Base-by-base conservation (phyloP, 2,329 filamentous ascomycete genomes). In the Sporothrix luriei region DNA sequence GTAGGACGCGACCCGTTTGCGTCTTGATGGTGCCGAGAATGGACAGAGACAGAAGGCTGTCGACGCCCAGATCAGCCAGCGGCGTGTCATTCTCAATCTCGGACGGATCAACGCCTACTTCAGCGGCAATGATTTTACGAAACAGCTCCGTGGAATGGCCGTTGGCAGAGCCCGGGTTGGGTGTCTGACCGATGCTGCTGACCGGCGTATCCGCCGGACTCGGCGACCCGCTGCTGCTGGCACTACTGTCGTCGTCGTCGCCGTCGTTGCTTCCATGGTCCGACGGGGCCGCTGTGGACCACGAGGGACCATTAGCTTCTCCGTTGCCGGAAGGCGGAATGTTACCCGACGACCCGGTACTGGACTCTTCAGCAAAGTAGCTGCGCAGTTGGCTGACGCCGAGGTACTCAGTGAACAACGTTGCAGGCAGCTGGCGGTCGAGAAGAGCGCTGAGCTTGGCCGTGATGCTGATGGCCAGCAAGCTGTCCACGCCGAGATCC, bases 401-500 rank as follows among this genome's bases (percentile, higher is more conserved):
- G 26, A 46, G 51, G 21, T 24, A 66, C 24, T 66, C 64, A 1
- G 64, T 66, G 14, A 66, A 66, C 13, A 66, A 13, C 7, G 64
- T 55, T 2, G 64, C 64, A 2, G 64, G 64, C 21, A 66, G 51
- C 33, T 54, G 64, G 6, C 49, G 64, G 49, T 33, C 49, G 5
- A 66, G 51, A 16, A 55, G 49, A n/a, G 29, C 21, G 24, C 64
- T 46, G 51, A 66, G 49, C 21, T 55, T 66, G 6, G 64, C 64
- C 2, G 64, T 66, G 51, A 66, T 66, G 64, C 49, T 55, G 64
- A 66, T 66, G 49, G 64, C 49, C 11, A 66, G 33, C 13, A 66
- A 21, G 14, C 64, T 66, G 73, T 81, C 80, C 69, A 81, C 75
- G 24, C 79, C 79, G 10, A 80, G 72, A 3, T 77, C 74, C 10